Base-by-base conservation (phyloP, 139 green algal species). In the Monoraphidium neglectum region DNA sequence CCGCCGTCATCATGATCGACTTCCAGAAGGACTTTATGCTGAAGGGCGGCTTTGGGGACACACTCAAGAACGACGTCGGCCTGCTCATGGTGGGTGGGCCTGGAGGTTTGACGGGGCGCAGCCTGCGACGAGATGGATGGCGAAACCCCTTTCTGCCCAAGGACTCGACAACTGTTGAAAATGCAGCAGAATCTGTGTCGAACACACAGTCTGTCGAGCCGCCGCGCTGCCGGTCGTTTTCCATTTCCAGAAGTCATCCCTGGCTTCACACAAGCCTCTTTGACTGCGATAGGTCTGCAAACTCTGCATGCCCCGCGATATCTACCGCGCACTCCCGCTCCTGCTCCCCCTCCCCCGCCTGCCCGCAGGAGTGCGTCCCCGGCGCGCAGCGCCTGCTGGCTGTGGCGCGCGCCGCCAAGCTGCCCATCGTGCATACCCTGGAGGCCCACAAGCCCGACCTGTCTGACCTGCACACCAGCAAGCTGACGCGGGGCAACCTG, bases 1-100 rank as follows among this genome's bases (percentile, higher is more conserved):
- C 85, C 0, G 88, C 88, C 21, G 21, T 90, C n/a, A 47, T 93
- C 15, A 90, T 93, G 85, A 90, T 93, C 53, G 88, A 93, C 71
- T 93, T 92, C 51, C 88, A 93, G 73, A 72, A 77, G 2, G 88
- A 93, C 79, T 93, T 93, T 43, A 77, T 90, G 62, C 51, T 80
- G 32, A 62, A 80, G 23, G 87, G 87, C 36, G 88, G 88, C 15
- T 93, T 93, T 78, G 88, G 88, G 0, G 83, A 73, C 24, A 80
- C 85, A 2, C 77, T 93, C 38, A 85, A 83, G 38, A 93, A 93
- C 73, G 66, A 93, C 35, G 82, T 92, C 33, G 70, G 15, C 4
- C 77, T 80, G 37, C 84, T 86, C 43, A 54, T 81, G 67, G 81
- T 86, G 67, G n/a, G 56, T n/a, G 24, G 47, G 16, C 49, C 26